These are phyloP conservation scores for Fraxinus anomala DNA, from an alignment of 257 asterid species.

Conservation along the genomic window DNA sequence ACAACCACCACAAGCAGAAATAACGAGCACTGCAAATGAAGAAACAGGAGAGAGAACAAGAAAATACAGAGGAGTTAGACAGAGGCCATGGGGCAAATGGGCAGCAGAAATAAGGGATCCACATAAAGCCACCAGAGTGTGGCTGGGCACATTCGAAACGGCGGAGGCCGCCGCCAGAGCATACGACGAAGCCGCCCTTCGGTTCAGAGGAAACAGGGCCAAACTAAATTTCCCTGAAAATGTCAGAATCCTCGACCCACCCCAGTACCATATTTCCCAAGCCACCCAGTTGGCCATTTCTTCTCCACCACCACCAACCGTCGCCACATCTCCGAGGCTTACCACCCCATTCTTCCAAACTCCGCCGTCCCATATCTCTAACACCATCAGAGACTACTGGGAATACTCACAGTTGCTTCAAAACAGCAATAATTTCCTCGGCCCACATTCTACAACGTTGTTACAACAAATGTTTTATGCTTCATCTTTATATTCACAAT, in stretches of 20 bases:
- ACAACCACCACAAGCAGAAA: constrained; percentile 26
- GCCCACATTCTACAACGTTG: constrained; percentile 36
- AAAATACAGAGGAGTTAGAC: constrained; percentile 86
- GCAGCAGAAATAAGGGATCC: constrained; percentile 97
- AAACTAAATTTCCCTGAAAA: constrained; percentile 88
- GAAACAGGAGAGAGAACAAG: constrained; percentile 56
- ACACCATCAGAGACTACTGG: constrained; percentile 51
- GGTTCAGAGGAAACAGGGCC: constrained; percentile 83
- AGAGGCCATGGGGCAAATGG: constrained; percentile 97
- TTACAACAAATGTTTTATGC: constrained; percentile 55
- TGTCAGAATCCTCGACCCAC: constrained; percentile 42
- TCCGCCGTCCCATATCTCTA: constrained; percentile 25
- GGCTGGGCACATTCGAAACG: constrained; percentile 93
- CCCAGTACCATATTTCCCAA: constrained; percentile 28
- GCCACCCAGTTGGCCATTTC: constrained; percentile 25
- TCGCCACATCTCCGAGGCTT: not conserved
- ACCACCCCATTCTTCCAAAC: constrained; percentile 36
- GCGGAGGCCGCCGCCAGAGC: constrained; percentile 95
- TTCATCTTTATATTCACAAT: constrained; percentile 52
- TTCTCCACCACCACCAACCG: constrained; percentile 16
- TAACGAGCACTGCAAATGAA: constrained; percentile 27
- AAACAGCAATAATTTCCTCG: constrained; percentile 38
- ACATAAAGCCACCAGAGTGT: constrained; percentile 79
- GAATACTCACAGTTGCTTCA: constrained; percentile 22
- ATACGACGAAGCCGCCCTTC: constrained; percentile 85